phyloP scores from a whole-genome alignment of 306 rosid genomes.

The cucumber (Cucumis sativus) region DNA sequence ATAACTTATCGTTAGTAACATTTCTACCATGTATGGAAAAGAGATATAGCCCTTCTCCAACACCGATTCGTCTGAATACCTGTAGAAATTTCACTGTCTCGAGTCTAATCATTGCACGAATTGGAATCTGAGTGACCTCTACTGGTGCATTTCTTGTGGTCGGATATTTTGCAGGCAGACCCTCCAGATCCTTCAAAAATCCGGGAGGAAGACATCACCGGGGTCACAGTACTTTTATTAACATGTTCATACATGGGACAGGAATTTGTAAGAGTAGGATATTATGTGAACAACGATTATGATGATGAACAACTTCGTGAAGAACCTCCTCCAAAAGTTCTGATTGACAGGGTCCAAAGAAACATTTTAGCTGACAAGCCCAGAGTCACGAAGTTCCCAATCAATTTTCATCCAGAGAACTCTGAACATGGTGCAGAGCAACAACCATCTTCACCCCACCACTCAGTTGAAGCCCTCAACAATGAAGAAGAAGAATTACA shows the following conservation, averaged over 20 bases:
- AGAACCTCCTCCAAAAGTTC: conserved; percentile 76
- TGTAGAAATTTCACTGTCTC: not conserved
- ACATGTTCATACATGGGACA: conserved; percentile 89
- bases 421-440: not conserved
- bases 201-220: conserved; percentile 85
- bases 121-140: not conserved
- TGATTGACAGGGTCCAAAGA: conserved; percentile 64
- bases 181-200: conserved; percentile 89
- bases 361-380: conserved; percentile 91
- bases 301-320: conserved; percentile 87
- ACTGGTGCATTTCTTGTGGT: not conserved
- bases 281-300: conserved; percentile 89
- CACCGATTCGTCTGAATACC: not conserved
- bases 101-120: not conserved
- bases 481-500: not conserved
- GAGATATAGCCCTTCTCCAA: not conserved
- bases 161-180: conserved; percentile 47
- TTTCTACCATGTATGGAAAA: not conserved
- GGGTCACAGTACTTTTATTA: conserved; percentile 68
- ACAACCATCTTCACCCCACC: not conserved
- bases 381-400: conserved; percentile 83
- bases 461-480: not conserved
- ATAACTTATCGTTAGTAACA: not conserved
- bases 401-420: conserved; percentile 43
- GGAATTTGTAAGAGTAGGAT: conserved; percentile 80